Evolutionary conservation across 331 rosid species (phyloP), one percentile per base, ranked within the genome.

Genomic region (Arachis monticola): DNA sequence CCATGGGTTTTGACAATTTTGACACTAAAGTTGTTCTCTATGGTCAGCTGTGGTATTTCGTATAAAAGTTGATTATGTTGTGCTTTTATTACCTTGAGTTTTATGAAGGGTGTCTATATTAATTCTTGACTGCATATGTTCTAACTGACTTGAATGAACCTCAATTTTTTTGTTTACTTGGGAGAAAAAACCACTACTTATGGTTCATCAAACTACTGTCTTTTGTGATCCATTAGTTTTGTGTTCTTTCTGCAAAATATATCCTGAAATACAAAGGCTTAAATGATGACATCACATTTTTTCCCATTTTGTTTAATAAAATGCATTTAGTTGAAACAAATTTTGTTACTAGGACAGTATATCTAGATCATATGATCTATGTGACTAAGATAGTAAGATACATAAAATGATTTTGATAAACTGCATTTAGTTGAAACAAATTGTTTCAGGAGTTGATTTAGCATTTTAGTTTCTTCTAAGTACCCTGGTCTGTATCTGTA

Each of bases 371-470:
- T 10, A 13, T 44, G 30, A 48, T 69, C 45, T 1, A n/a, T 51
- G 14, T 14, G 50, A 44, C 9, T 52, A 48, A 53, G 56, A 76
- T 76, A 67, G 65, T 27, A 27, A 27, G 30, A 27, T 27, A 27
- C 30, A 57, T 40, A 64, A 50, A 57, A 44, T 72, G 56, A 66
- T 30, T 32, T 5, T 69, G 30, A 27, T 27, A 27, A 27, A 27
- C 30, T 27, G 30, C 30, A 27, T 27, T 27, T 27, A 27, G 30
- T 27, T 27, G 30, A 27, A 27, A 27, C 30, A 27, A 27, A 31
- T 77, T 93, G 72, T 88, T 89, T 80, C 82, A 91, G 79, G 98
- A 93, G 87, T 32, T 88, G 73, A 84, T 91, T 64, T 90, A 86
- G 10, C 48, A 46, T 58, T 65, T 52, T 47, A 38, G 66, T 68